Base-by-base conservation (phyloP, 306 rosid species). In the Crotalaria pallida region DNA sequence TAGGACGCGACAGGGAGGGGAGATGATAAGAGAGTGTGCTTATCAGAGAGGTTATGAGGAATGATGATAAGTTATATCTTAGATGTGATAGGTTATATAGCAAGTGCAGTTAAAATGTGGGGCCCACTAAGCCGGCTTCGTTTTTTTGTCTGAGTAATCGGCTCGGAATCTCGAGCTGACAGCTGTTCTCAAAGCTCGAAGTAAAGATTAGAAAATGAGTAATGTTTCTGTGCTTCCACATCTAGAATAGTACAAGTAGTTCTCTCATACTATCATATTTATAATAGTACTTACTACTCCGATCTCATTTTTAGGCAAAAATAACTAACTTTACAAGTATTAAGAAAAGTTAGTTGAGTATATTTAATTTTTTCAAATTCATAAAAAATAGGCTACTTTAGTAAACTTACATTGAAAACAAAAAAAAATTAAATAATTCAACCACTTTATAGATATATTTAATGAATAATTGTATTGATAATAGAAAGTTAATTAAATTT, bases 101-200 rank as follows among this genome's bases (percentile, higher is more conserved):
- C 65, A 52, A 60, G 69, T 36, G 1, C 68, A 70, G 22, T 50
- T 3, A 7, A 7, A 2, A 2, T 0, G 10, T 2, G 66, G 90
- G 89, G 63, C 77, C 92, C 79, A 72, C 87, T 79, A 41, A 85
- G 96, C 89, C 90, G 92, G 90, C 92, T 86, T 66, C 70, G 6
- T 51, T 75, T 26, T 26, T 38, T 33, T 78, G 79, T 73, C 84
- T 61, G 79, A 73, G 67, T 10, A 84, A 77, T 78, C 89, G 89
- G 92, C 92, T 81, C 75, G 92, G 91, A 82, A 90, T 86, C 83
- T 80, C 47, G 47, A 82, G 89, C 89, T 82, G 82, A 82, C 88
- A 87, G 87, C 84, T 79, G 88, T 79, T 33, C 48, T 55, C 80
- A 74, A 74, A 74, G 91, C 87, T 77, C 21, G 53, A 58, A 31